Conservation (phyloP, 192 early-diverging fungal species). For the Chytriomyces hyalinus region DNA sequence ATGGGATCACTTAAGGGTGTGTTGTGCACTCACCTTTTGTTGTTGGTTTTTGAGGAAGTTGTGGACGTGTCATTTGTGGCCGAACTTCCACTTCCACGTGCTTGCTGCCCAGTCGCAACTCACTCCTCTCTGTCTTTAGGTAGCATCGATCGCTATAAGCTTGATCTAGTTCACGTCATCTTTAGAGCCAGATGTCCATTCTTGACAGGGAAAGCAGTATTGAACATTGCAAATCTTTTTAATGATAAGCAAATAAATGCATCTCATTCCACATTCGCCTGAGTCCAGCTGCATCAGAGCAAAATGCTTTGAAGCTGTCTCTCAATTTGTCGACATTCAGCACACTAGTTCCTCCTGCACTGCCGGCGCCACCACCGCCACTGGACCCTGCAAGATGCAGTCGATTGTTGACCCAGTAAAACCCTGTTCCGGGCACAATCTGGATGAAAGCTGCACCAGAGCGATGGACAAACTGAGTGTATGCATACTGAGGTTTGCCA, state of each 20-base stretch:
- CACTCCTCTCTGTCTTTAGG: no score
- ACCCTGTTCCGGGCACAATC: slow-evolving; percentile 71
- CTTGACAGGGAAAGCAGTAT: no score
- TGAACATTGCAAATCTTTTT: background rate
- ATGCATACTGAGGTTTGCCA: slow-evolving; percentile 66
- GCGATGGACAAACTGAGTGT: slow-evolving; percentile 90
- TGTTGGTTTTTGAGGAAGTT: no score
- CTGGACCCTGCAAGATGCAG: slow-evolving; percentile 52
- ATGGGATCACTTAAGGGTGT: no score
- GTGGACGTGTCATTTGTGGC: no score
- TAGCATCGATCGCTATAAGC: no score
- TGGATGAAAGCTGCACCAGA: slow-evolving; percentile 93
- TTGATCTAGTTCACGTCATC: no score
- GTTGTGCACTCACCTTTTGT: no score
- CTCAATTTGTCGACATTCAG: slow-evolving; percentile 32
- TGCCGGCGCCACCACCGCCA: slow-evolving; percentile 16
- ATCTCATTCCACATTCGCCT: slow-evolving; percentile 68
- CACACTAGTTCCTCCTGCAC: background rate
- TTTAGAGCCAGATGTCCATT: no score
- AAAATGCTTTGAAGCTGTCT: slow-evolving; percentile 39
- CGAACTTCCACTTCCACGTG: no score
- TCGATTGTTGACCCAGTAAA: slow-evolving; percentile 89
- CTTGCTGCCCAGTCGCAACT: no score
- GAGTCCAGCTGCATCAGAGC: slow-evolving; percentile 61
- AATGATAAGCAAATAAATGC: background rate